Percentiles rank a stretch among this genome's conserved stretches.
phyloP scores from a whole-genome alignment of 495 filamentous ascomycete genomes.

The Xylaria sp. region DNA sequence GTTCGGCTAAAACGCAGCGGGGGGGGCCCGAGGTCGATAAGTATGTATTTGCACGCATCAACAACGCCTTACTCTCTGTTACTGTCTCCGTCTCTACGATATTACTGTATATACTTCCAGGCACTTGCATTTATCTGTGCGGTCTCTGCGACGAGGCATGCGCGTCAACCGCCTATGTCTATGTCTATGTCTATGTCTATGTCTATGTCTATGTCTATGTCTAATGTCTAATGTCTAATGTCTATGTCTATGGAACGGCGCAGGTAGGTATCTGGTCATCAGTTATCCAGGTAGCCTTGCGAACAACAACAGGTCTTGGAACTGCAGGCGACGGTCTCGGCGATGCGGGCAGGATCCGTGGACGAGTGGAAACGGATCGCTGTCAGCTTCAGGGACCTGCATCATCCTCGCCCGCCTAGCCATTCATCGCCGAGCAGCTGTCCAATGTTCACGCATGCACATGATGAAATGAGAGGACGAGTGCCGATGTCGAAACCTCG shows the following conservation, averaged over 20 bases:
- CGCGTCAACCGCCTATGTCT: background rate
- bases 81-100: too few relatives aligned
- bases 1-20: too few relatives aligned
- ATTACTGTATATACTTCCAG: too few relatives aligned
- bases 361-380: background rate
- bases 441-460: background rate
- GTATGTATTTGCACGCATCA: too few relatives aligned
- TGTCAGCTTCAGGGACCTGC: constrained; percentile 5
- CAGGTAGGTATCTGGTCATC: background rate
- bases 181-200: too few relatives aligned
- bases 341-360: background rate
- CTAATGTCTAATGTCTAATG: too few relatives aligned
- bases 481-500: constrained; percentile 4
- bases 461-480: background rate
- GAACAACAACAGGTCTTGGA: background rate
- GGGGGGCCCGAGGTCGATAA: too few relatives aligned
- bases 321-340: constrained; percentile 9
- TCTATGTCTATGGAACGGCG: background rate
- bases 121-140: background rate
- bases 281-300: background rate
- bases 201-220: too few relatives aligned
- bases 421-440: constrained; percentile 18
- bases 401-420: background rate
- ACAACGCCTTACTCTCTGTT: background rate
- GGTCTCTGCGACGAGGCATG: background rate